These are phyloP conservation scores for Cutaneotrichosporon cyanovorans DNA, from an alignment of 1,284 basidiomycete species.

Conservation along the genomic window DNA sequence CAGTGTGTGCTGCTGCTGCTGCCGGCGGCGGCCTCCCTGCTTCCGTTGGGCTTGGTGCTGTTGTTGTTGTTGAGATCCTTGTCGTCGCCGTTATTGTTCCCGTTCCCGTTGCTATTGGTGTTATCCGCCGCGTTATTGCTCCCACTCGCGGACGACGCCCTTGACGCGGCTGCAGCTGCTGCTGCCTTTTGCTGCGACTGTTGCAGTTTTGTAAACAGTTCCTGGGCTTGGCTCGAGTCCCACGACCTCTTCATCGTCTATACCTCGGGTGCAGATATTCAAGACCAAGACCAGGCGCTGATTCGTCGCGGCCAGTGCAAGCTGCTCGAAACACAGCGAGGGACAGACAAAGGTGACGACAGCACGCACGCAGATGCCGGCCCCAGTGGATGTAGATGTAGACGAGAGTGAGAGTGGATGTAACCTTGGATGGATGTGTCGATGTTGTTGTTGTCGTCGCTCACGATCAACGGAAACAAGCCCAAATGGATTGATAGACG, in stretches of 20 bases:
- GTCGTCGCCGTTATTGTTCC: background rate
- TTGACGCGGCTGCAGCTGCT: constrained; percentile 2
- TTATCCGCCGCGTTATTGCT: too few relatives aligned
- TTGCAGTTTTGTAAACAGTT: constrained; percentile 3
- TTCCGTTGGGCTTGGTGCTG: background rate
- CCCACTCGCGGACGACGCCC: too few relatives aligned
- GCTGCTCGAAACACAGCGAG: too few relatives aligned
- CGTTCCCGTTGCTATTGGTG: too few relatives aligned
- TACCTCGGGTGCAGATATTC: background rate
- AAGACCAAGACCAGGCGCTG: background rate
- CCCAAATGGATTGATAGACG: too few relatives aligned
- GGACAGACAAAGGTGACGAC: too few relatives aligned
- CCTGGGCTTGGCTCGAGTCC: constrained; percentile 9
- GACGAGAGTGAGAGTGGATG: background rate
- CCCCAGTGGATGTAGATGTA: background rate
- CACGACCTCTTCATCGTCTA: constrained; percentile 14
- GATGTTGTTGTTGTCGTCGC: too few relatives aligned
- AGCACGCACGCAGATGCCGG: too few relatives aligned
- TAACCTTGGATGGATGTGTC: background rate
- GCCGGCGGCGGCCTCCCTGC: background rate
- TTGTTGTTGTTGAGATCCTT: background rate
- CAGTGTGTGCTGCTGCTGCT: background rate
- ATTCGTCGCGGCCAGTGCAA: too few relatives aligned
- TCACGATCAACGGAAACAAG: too few relatives aligned
- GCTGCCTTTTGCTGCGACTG: constrained; percentile 6